phyloP scores from a whole-genome alignment of 1,139 yeast genomes.

The Nematodospora anomalae region DNA sequence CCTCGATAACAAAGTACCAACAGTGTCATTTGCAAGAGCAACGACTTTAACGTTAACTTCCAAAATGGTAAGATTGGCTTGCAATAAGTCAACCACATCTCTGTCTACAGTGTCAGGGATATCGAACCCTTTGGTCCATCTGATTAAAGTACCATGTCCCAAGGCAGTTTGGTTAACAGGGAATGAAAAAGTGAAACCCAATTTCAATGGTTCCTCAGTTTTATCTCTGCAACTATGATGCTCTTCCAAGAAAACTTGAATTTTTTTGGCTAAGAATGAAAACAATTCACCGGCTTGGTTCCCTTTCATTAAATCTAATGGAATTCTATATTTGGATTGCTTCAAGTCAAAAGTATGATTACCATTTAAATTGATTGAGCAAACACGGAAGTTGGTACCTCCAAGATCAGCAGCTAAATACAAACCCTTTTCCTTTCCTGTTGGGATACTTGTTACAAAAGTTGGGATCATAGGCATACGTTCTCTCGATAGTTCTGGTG shows the following conservation, averaged over 20 bases:
- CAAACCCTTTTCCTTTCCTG: conserved; percentile 77
- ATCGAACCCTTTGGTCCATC: conserved; percentile 96
- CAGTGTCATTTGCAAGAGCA: conserved; percentile 93
- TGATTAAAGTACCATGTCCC: conserved; percentile 71
- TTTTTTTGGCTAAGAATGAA: conserved; percentile 68
- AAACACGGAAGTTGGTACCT: conserved; percentile 87
- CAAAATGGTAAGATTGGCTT: conserved; percentile 59
- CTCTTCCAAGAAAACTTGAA: conserved; percentile 58
- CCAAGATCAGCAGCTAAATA: conserved; percentile 84
- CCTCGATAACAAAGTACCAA: conserved; percentile 86
- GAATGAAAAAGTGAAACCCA: conserved; percentile 92
- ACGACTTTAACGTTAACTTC: conserved; percentile 70
- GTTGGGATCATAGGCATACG: conserved; percentile 88
- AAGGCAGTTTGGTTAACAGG: conserved; percentile 86
- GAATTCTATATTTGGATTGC: conserved; percentile 74
- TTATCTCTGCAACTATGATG: conserved; percentile 50
- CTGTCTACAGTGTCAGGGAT: conserved; percentile 80
- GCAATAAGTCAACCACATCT: conserved; percentile 76
- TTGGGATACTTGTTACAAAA: conserved; percentile 75
- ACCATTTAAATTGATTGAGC: conserved; percentile 78
- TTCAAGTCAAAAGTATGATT: conserved; percentile 72
- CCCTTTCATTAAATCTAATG: conserved; percentile 65
- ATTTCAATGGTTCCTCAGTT: conserved; percentile 40
- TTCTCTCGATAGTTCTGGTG: conserved; percentile 38
- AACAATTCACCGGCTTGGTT: conserved; percentile 59